These are phyloP conservation scores for Trichoderma guizhouense DNA, from an alignment of 2,329 filamentous ascomycete species.

Conservation along the genomic window DNA sequence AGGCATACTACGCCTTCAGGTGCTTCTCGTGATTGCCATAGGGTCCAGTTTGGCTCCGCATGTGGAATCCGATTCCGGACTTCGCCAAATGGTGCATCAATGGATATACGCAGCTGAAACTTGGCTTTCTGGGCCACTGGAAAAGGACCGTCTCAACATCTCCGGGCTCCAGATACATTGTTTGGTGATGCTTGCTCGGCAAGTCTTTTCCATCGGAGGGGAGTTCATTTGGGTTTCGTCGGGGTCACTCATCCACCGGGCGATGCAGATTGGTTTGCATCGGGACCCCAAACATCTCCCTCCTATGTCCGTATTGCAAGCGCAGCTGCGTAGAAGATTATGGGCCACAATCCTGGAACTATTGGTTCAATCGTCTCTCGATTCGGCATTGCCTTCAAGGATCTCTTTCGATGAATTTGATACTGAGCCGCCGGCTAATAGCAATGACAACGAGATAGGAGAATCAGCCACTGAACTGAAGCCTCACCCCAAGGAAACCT, in stretches of 20 bases:
- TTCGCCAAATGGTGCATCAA: slow-evolving; percentile 43
- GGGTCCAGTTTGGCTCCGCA: slow-evolving; percentile 33
- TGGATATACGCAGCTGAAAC: slow-evolving; percentile 53
- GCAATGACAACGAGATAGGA: slow-evolving; percentile 21
- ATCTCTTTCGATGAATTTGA: slow-evolving; percentile 48
- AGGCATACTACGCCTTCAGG: slow-evolving; percentile 42
- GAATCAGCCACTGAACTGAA: neutral
- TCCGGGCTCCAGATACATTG: slow-evolving; percentile 50
- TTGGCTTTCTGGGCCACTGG: slow-evolving; percentile 45
- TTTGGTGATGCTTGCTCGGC: slow-evolving; percentile 48
- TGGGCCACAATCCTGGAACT: slow-evolving; percentile 57
- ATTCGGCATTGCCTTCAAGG: slow-evolving; percentile 49
- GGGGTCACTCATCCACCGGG: slow-evolving; percentile 48
- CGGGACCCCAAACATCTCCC: slow-evolving; percentile 51
- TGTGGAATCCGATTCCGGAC: slow-evolving; percentile 41
- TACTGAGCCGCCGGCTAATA: slow-evolving; percentile 45
- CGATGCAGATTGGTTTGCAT: slow-evolving; percentile 57
- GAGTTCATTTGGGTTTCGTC: slow-evolving; percentile 52
- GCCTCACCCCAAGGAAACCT: neutral
- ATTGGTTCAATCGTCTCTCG: slow-evolving; percentile 49
- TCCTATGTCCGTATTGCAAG: slow-evolving; percentile 44
- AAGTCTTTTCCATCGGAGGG: slow-evolving; percentile 44
- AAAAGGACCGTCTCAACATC: slow-evolving; percentile 49
- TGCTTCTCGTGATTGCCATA: slow-evolving; percentile 36
- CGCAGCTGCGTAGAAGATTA: slow-evolving; percentile 53